phyloP scores from a whole-genome alignment of 2,329 filamentous ascomycete genomes.

The Neurospora sp. region DNA sequence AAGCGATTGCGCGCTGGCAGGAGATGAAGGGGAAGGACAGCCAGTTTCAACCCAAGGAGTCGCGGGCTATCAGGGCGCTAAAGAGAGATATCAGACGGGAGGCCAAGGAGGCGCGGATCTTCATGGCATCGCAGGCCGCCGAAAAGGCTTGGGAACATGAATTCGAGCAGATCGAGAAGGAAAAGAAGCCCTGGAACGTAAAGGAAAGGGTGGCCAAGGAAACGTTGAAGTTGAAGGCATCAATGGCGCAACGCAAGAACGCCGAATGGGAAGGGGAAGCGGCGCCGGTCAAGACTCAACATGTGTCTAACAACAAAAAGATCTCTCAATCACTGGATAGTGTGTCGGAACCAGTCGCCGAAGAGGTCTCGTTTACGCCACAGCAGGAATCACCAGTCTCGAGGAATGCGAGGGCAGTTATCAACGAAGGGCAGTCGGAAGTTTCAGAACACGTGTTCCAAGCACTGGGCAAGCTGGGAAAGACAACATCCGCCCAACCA shows the following conservation, averaged over 20 bases:
- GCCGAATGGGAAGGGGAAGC: too few relatives aligned
- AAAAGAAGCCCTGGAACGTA: constrained; percentile 5
- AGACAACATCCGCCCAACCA: neutral
- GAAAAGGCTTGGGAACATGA: neutral
- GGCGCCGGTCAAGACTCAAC: too few relatives aligned
- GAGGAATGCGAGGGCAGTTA: neutral
- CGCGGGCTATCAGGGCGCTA: neutral
- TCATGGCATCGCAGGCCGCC: neutral
- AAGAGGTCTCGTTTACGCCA: neutral
- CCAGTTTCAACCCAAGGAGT: neutral
- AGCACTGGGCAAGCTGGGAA: neutral
- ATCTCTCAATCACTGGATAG: neutral
- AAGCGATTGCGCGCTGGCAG: neutral
- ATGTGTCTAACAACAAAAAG: too few relatives aligned
- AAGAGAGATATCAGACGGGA: neutral
- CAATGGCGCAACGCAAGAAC: too few relatives aligned
- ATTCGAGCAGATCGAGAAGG: constrained; percentile 5
- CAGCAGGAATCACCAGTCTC: neutral
- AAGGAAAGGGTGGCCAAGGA: neutral
- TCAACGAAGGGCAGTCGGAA: neutral
- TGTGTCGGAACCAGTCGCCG: neutral
- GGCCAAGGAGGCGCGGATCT: neutral
- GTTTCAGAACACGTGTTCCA: neutral
- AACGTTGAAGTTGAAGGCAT: constrained; percentile 2
- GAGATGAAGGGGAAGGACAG: constrained; percentile 9